phyloP scores from a whole-genome alignment of 2,329 filamentous ascomycete species.

The Fusarium tanahbumbuense region DNA sequence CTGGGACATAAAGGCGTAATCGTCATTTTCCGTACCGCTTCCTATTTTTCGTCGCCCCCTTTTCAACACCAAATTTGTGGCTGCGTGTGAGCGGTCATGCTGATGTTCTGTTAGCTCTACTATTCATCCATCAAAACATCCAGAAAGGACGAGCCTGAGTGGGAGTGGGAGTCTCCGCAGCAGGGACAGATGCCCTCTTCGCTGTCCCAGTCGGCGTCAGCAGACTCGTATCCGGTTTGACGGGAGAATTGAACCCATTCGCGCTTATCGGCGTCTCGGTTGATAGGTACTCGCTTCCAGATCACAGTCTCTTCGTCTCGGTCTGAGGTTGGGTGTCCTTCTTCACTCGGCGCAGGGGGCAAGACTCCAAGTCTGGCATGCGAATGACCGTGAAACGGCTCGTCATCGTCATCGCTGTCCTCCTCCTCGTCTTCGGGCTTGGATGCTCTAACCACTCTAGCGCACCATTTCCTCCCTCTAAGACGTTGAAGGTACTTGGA shows the following conservation, averaged over 20 bases:
- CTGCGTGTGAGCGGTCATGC: slow-evolving; percentile 16
- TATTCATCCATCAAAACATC: slow-evolving; percentile 48
- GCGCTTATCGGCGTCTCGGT: slow-evolving; percentile 55
- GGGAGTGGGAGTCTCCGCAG: slow-evolving; percentile 55
- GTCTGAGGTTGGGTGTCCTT: slow-evolving; percentile 56
- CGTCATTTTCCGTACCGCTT: slow-evolving; percentile 15
- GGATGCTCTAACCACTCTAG: slow-evolving; percentile 61
- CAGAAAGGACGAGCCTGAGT: slow-evolving; percentile 52
- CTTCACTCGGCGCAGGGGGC: slow-evolving; percentile 56
- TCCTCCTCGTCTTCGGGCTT: slow-evolving; percentile 47
- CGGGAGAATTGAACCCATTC: slow-evolving; percentile 63
- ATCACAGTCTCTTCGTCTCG: slow-evolving; percentile 59
- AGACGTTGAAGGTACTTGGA: slow-evolving; percentile 56
- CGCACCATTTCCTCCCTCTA: slow-evolving; percentile 54
- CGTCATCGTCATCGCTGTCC: slow-evolving; percentile 46
- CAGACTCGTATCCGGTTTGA: slow-evolving; percentile 53
- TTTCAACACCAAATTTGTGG: slow-evolving; percentile 26
- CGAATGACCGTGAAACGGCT: slow-evolving; percentile 40
- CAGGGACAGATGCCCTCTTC: slow-evolving; percentile 55
- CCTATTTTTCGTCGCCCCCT: not conserved
- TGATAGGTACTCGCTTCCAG: slow-evolving; percentile 63
- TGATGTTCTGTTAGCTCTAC: slow-evolving; percentile 42
- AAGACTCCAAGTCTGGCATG: slow-evolving; percentile 51
- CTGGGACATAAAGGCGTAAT: slow-evolving; percentile 33
- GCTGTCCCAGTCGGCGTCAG: slow-evolving; percentile 49